These are phyloP conservation scores for Phyllosticta citrichinensis DNA, from an alignment of 2,329 filamentous ascomycete species.

Conservation along the genomic window DNA sequence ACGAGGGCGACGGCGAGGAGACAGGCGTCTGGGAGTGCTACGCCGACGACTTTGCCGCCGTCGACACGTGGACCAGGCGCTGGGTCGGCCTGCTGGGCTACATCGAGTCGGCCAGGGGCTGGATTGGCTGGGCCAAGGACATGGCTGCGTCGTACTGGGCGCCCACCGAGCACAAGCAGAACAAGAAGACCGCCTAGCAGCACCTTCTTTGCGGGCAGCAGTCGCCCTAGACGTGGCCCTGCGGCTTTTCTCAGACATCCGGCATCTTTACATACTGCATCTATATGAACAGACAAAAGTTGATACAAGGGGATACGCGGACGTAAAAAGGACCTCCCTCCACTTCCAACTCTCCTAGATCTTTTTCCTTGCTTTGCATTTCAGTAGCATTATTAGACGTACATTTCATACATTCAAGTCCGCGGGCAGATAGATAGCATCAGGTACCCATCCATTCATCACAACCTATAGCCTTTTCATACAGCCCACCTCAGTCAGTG, in stretches of 20 bases:
- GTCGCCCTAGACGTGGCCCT: not conserved
- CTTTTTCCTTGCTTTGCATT: not conserved
- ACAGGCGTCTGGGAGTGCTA: conserved; percentile 51
- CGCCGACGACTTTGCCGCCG: conserved; percentile 47
- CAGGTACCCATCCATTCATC: not conserved
- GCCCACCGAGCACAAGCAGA: not conserved
- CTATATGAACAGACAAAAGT: no score
- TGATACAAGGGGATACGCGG: not conserved
- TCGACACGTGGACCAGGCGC: conserved; percentile 46
- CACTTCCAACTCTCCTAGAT: not conserved
- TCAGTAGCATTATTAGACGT: not conserved
- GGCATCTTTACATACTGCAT: no score
- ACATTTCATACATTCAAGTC: not conserved
- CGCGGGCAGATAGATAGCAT: not conserved
- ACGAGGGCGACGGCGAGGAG: conserved; percentile 22
- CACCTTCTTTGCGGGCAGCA: no score
- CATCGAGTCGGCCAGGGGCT: conserved; percentile 41
- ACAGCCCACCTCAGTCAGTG: not conserved
- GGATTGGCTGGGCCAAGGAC: conserved; percentile 40
- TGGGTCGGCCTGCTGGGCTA: conserved; percentile 46
- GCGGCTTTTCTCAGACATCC: no score
- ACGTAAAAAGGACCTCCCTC: not conserved
- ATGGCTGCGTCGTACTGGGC: conserved; percentile 15
- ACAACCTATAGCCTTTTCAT: not conserved
- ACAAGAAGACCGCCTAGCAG: not conserved